Percentiles rank a stretch among this genome's conserved stretches.
Conservation (phyloP, 2,329 filamentous ascomycete genomes). For the Exophiala xenobiotica region DNA sequence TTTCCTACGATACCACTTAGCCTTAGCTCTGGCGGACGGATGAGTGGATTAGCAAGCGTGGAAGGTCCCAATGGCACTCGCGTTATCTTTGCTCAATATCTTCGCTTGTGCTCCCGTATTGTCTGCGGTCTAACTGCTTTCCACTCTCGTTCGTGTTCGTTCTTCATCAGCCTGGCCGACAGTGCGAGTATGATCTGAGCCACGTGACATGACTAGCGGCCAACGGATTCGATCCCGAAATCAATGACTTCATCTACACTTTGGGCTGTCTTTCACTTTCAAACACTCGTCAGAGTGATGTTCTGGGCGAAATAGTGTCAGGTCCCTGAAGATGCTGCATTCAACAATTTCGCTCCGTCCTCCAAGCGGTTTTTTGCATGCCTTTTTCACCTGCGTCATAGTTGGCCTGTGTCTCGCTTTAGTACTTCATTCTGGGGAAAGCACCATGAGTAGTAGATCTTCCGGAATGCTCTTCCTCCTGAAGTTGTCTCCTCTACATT, state of each 20-base stretch:
- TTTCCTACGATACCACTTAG: slow-evolving; percentile 30
- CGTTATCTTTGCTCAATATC: background rate
- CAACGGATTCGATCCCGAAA: background rate
- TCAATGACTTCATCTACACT: no score
- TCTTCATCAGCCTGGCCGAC: background rate
- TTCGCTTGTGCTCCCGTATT: no score
- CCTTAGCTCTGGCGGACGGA: slow-evolving; percentile 27
- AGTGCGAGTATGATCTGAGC: background rate
- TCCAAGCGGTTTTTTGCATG: background rate
- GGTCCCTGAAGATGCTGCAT: background rate
- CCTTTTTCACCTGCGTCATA: slow-evolving; percentile 5
- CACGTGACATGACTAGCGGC: background rate
- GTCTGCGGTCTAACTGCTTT: no score
- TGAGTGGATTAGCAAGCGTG: slow-evolving; percentile 29
- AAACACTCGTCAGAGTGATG: background rate
- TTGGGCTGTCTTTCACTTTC: no score
- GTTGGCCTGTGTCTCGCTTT: background rate
- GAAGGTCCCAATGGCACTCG: slow-evolving; percentile 27
- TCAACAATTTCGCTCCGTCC: background rate
- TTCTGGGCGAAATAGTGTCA: no score
- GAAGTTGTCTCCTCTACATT: background rate
- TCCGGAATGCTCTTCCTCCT: background rate
- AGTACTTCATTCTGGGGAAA: background rate
- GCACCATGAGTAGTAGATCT: background rate
- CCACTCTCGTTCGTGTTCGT: background rate